These are phyloP conservation scores for Coprinellus micaceus DNA, from an alignment of 768 basidiomycete genomes.

Conservation along the genomic window DNA sequence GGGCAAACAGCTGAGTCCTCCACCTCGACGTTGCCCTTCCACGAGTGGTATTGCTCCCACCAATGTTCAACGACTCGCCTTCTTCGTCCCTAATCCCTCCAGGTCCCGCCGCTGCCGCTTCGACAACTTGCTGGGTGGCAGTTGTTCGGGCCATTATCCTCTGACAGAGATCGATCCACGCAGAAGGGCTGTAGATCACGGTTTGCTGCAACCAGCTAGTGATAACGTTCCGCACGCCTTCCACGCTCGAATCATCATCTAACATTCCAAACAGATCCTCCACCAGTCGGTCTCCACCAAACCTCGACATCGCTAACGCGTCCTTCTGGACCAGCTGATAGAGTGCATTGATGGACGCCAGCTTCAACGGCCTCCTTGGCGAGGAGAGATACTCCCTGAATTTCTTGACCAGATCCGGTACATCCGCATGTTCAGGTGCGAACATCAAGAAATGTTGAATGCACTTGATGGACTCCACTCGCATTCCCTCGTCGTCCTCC, in stretches of 20 bases:
- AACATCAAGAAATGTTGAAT: constrained; percentile 98
- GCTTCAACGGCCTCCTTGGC: constrained; percentile 77
- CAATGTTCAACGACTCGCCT: constrained; percentile 82
- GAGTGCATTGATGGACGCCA: constrained; percentile 91
- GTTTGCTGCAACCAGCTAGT: constrained; percentile 94
- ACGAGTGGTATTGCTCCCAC: constrained; percentile 32
- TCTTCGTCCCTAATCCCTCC: constrained; percentile 80
- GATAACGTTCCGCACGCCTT: constrained; percentile 92
- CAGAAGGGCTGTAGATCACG: constrained; percentile 86
- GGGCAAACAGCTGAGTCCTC: constrained; percentile 93
- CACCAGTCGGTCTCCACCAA: constrained; percentile 92
- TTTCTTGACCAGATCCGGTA: constrained; percentile 72
- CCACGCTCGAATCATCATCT: constrained; percentile 90
- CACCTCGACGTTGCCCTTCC: constrained; percentile 72
- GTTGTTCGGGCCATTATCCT: constrained; percentile 95
- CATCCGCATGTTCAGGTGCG: constrained; percentile 76
- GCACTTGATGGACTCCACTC: constrained; percentile 93
- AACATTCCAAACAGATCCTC: constrained; percentile 94
- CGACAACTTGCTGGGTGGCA: constrained; percentile 70
- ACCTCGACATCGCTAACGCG: constrained; percentile 83
- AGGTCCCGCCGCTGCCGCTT: constrained; percentile 45
- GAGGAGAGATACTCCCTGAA: constrained; percentile 82
- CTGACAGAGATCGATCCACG: constrained; percentile 98
- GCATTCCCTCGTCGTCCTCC: constrained; percentile 84
- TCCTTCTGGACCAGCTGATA: constrained; percentile 98